Evolutionary conservation across 129 eudicot species (phyloP), one percentile per base, ranked within the genome.

Genomic region (Ambrosia trifida): DNA sequence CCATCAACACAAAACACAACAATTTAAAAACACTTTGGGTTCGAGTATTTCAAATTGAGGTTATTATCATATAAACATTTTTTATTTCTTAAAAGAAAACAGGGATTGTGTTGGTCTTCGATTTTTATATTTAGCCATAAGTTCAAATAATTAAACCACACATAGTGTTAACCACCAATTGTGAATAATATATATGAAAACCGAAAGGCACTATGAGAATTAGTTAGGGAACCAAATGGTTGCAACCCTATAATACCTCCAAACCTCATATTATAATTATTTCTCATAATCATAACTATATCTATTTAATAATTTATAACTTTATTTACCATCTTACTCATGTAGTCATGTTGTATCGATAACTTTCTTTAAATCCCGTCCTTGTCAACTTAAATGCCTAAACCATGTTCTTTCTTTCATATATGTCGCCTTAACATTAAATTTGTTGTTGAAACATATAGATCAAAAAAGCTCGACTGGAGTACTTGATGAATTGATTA

Each of bases 221-320:
- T 46, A 46, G 70, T 72, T 73, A 62, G 77, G 77, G 62, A 47
- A 61, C 63, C 77, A 61, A 61, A 46, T 63, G 33, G 61, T 58
- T 58, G 32, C 30, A 58, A 58, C 14, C 31, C 31, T 59, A 40
- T 45, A 43, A 16, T 49, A 50, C 51, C 8, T 62, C 30, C 61
- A 73, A 60, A 73, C 46, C 46, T 61, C 38, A 13, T 20, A 57
- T 71, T n/a, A 41, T 56, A 64, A 28, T 5, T 45, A 13, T 38
- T 24, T 45, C 11, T 66, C 45, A 66, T 40, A 40, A 40, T 7
- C 9, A 2, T 40, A 7, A 40, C 9, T 40, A 40, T 40, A 40
- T 40, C 2, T 35, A 24, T 40, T 11, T 11, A 11, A 11, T 11
- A 50, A 7, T 16, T 50, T 50, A 17, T n/a, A 53, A 3, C 3